Evolutionary conservation across 805 yeast genomes (phyloP).

Genomic region (Saturnispora saitoi): DNA sequence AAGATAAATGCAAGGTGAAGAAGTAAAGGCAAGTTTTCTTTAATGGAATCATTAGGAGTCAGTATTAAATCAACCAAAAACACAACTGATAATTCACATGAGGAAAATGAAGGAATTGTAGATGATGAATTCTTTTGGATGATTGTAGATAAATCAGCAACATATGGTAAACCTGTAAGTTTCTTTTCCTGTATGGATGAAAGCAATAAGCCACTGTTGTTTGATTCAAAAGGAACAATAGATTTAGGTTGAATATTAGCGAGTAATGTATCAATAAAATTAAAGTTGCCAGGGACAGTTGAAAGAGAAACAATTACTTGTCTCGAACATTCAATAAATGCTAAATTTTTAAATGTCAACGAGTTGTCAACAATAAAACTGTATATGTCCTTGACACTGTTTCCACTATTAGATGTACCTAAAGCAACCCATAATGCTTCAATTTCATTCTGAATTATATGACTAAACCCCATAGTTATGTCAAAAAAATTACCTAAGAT

Average conservation of each 20-base stretch:
- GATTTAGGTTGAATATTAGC: slow-evolving; percentile 70
- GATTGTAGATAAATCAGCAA: slow-evolving; percentile 57
- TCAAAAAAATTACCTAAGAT: slow-evolving; percentile 75
- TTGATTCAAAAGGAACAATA: slow-evolving; percentile 59
- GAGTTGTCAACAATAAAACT: slow-evolving; percentile 64
- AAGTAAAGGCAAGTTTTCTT: slow-evolving; percentile 56
- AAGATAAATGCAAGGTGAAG: slow-evolving; percentile 74
- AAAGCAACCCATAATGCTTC: slow-evolving; percentile 94
- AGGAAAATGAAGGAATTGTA: slow-evolving; percentile 62
- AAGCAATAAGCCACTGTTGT: slow-evolving; percentile 11
- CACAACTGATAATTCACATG: slow-evolving; percentile 80
- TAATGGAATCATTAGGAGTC: slow-evolving; percentile 54
- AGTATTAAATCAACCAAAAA: slow-evolving; percentile 75
- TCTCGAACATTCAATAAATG: slow-evolving; percentile 69
- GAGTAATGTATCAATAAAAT: slow-evolving; percentile 55
- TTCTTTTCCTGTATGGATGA: slow-evolving; percentile 11
- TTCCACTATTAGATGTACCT: slow-evolving; percentile 59
- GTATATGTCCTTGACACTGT: slow-evolving; percentile 60
- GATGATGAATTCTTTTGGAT: slow-evolving; percentile 39
- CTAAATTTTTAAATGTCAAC: slow-evolving; percentile 58
- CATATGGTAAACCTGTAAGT: slow-evolving; percentile 47
- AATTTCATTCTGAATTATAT: slow-evolving; percentile 71
- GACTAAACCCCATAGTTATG: slow-evolving; percentile 71
- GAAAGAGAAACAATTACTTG: slow-evolving; percentile 78
- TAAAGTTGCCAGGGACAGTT: slow-evolving; percentile 38